Base-by-base conservation (phyloP, 352 stramenopile species). In the Globisporangium solare region DNA sequence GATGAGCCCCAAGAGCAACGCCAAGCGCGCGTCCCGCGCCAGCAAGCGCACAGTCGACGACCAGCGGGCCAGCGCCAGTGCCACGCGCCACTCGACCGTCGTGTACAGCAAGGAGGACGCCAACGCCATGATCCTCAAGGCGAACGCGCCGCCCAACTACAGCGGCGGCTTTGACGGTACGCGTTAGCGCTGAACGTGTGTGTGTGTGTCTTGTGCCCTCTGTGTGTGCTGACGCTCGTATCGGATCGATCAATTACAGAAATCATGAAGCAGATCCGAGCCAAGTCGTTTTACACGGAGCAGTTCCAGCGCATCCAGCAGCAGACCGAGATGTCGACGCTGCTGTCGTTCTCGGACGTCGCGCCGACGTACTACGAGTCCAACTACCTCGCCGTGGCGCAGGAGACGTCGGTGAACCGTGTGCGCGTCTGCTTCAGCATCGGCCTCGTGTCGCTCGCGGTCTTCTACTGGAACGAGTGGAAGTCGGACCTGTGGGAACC, bases 271-370 rank as follows among this genome's bases (percentile, higher is more conserved):
- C 69, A 86, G 50, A 89, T 89, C 58, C 83, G 83, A 51, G 78
- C 75, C 52, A 88, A 89, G 55, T 77, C 82, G 47, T 92, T 88
- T 63, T 89, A 85, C 64, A 86, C 76, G 48, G 51, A 80, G 49
- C 82, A 92, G 64, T 92, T 92, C 67, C 79, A 86, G 54, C 75
- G 76, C 42, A 86, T 92, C 57, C 82, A 92, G 66, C 66, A 83
- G 60, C 82, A 89, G 53, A 88, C 80, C 12, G 80, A 73, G 47
- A 92, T 92, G 79, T 67, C 59, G 54, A 70, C 70, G 21, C 64
- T 72, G 21, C 67, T 92, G 20, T 83, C 68, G 47, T 92, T 92
- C 64, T 82, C 69, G 21, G 69, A 87, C 54, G 57, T 79, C 2
- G 70, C 60, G 12, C 77, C 76, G 15, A 78, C 68, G 32, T 73